Base-by-base conservation (phyloP, 2,329 filamentous ascomycete genomes). In the Nigrospora oryzae region DNA sequence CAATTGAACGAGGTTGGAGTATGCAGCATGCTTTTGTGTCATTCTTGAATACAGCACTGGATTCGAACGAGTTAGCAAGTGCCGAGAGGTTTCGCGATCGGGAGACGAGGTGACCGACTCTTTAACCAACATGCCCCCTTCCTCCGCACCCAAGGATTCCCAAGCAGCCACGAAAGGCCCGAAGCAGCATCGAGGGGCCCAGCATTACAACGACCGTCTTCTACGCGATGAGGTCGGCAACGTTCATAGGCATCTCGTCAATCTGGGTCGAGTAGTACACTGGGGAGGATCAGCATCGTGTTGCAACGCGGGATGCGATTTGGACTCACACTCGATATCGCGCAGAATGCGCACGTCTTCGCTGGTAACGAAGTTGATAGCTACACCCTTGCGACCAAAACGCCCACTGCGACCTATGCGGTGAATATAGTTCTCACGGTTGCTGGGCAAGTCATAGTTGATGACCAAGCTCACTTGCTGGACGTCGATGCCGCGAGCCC, bases 381-480 rank as follows among this genome's bases (percentile, higher is more conserved):
- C 93, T 53, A 98, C 93, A 77, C 93, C 93, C 75, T 98, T 97
- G 77, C 98, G 98, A 67, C 93, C 93, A 54, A 93, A 93, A 89
- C 93, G 93, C 64, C 93, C 93, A 53, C 93, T 98, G 91, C 93
- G 93, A 84, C 93, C 93, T 61, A 98, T 98, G 67, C 93, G 88
- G 71, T 98, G 93, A 46, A 98, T 93, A 57, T 98, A 98, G 69
- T 97, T 93, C 60, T 97, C 93, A 60, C 97, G 95, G 62, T 97
- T 93, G 46, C 90, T 96, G 42, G 93, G 93, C 14, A 98, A 79
- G 66, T 98, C 93, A 68, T 98, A 98, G 77, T 98, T 98, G 78
- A 98, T 83, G 40, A 98, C 93, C 70, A 98, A 93, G 37, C 83
- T 91, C 50, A 98, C 93, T 56, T 96, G 95, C 12, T 90, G 89